phyloP scores from a whole-genome alignment of 306 rosid species.

The Prunus mira region DNA sequence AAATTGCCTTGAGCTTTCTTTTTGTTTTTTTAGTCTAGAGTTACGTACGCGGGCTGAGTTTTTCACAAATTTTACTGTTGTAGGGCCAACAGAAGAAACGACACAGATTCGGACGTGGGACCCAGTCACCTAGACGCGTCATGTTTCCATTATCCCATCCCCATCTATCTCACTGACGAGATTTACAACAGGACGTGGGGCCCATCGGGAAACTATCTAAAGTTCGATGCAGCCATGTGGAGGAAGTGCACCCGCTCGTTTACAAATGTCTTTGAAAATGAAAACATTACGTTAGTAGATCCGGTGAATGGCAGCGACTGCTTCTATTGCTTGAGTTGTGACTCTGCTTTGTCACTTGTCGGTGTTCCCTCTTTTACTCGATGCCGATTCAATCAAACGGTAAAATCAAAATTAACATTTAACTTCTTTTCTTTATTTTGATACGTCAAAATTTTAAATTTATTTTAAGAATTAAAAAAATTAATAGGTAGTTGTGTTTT shows the following conservation, averaged over 20 bases:
- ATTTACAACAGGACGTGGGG: not conserved
- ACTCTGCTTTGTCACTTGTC: not conserved
- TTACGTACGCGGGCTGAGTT: too few species aligned
- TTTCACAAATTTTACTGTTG: not conserved
- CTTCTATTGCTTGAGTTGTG: not conserved
- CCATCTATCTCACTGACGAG: slow-evolving; percentile 7
- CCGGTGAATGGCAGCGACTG: not conserved
- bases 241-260: not conserved
- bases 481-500: accelerated
- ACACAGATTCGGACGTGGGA: slow-evolving; percentile 33
- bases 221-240: not conserved
- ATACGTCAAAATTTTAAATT: accelerated
- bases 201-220: not conserved
- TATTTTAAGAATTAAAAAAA: too few species aligned
- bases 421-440: not conserved
- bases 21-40: too few species aligned
- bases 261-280: not conserved
- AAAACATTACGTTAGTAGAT: not conserved
- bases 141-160: slow-evolving; percentile 3
- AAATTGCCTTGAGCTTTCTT: too few species aligned
- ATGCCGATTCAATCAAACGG: not conserved
- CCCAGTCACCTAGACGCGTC: not conserved
- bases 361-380: not conserved
- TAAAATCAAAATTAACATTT: not conserved
- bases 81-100: slow-evolving; percentile 15